phyloP scores from a whole-genome alignment of 192 early-diverging fungal genomes.

The Coemansia sp. region DNA sequence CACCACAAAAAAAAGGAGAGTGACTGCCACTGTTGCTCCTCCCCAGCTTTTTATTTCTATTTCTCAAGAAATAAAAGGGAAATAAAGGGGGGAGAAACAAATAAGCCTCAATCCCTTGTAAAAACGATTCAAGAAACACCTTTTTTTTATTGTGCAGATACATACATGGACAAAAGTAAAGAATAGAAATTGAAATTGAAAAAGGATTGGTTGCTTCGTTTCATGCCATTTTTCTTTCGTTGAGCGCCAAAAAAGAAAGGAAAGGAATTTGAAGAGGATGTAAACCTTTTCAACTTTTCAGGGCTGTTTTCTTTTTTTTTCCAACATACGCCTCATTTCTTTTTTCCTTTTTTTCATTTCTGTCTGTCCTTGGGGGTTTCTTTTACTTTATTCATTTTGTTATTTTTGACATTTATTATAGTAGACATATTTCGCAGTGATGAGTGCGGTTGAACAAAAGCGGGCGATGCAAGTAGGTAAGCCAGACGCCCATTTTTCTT shows the following conservation, averaged over 20 bases:
- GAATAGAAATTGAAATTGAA: too few species aligned
- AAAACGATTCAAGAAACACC: background rate
- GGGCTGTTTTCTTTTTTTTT: background rate
- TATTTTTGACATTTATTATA: background rate
- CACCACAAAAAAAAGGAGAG: too few species aligned
- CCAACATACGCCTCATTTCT: background rate
- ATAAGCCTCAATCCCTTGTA: background rate
- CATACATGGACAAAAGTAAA: too few species aligned
- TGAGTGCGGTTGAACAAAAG: conserved; percentile 1
- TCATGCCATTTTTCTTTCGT: background rate
- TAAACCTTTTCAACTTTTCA: background rate
- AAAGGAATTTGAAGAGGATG: background rate
- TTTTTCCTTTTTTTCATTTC: background rate
- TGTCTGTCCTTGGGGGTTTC: too few species aligned
- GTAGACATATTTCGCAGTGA: background rate
- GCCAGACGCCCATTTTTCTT: background rate
- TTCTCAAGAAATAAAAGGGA: background rate
- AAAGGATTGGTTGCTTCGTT: background rate
- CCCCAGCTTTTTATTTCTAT: background rate
- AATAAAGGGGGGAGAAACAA: background rate
- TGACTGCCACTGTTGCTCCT: too few species aligned
- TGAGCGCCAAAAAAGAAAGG: background rate
- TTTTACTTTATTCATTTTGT: background rate
- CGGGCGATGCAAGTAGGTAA: background rate
- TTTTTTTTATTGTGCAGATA: background rate